Evolutionary conservation across 108 stramenopile genomes (phyloP).

Genomic region (Aurantiochytrium sp.): DNA sequence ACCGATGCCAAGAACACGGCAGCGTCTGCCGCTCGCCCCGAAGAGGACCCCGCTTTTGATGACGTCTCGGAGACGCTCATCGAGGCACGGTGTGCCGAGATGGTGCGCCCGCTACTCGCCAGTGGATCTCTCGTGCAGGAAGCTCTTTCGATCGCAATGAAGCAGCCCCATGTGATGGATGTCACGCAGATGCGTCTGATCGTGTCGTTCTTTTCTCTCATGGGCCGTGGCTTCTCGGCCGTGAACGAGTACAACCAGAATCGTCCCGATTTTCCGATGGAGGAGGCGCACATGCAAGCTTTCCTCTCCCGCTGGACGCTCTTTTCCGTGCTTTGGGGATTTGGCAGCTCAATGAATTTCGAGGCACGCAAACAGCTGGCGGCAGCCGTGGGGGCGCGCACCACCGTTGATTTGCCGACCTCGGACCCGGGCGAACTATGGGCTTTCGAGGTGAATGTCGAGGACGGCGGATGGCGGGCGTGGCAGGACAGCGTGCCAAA

Average conservation of each 20-base stretch:
- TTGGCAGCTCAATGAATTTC: slow-evolving; percentile 78
- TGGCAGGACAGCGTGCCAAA: slow-evolving; percentile 84
- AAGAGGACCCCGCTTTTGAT: not conserved
- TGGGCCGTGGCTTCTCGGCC: slow-evolving; percentile 72
- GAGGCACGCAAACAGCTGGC: slow-evolving; percentile 65
- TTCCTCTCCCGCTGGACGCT: slow-evolving; percentile 84
- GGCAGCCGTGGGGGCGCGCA: not conserved
- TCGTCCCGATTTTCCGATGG: slow-evolving; percentile 89
- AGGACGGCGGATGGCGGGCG: slow-evolving; percentile 82
- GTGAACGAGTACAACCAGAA: slow-evolving; percentile 87
- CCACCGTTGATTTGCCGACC: not conserved
- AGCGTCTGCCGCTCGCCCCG: slow-evolving; percentile 36
- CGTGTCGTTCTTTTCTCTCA: slow-evolving; percentile 70
- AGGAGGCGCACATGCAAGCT: slow-evolving; percentile 78
- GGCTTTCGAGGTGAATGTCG: slow-evolving; percentile 76
- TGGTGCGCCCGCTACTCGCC: slow-evolving; percentile 54
- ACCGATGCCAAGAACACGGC: not conserved
- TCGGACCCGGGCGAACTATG: slow-evolving; percentile 30
- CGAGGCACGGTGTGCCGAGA: slow-evolving; percentile 51
- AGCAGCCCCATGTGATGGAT: slow-evolving; percentile 78
- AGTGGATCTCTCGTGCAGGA: slow-evolving; percentile 46
- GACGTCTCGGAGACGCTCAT: not conserved
- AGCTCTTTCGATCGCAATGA: slow-evolving; percentile 31
- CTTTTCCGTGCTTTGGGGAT: slow-evolving; percentile 84
- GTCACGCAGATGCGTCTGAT: slow-evolving; percentile 71